Conservation (phyloP, 83 land plant species). For the Picea mariana region DNA sequence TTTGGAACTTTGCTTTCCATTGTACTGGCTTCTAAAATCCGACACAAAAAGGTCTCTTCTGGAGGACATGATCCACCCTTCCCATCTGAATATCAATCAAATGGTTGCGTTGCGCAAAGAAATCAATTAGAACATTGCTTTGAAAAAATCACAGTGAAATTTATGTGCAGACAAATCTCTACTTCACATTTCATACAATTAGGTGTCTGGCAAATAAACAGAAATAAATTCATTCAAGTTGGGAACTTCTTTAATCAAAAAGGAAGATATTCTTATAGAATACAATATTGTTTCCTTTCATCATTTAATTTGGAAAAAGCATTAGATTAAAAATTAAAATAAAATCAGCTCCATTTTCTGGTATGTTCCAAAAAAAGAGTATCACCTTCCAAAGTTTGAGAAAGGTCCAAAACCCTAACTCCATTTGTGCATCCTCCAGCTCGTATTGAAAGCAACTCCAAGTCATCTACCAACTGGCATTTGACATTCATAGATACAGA, state of each 20-base stretch:
- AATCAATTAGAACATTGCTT: not conserved
- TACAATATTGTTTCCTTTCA: not conserved
- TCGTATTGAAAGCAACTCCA: conserved; percentile 55
- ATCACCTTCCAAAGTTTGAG: conserved; percentile 45
- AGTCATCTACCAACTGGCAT: conserved; percentile 61
- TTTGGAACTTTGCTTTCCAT: conserved; percentile 52
- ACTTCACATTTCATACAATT: not conserved
- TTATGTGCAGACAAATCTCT: not conserved
- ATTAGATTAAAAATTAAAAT: not conserved
- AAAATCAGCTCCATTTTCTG: conserved; percentile 5
- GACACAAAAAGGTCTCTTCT: conserved; percentile 45
- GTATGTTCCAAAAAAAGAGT: conserved; percentile 3
- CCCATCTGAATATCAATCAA: conserved; percentile 27
- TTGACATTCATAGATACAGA: not conserved
- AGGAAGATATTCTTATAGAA: not conserved
- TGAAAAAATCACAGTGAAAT: not conserved
- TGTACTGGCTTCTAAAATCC: conserved; percentile 69
- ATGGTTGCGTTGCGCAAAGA: not conserved
- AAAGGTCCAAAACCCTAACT: conserved; percentile 36
- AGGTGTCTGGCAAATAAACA: too few relatives aligned
- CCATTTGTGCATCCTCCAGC: conserved; percentile 36
- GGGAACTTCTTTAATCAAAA: not conserved
- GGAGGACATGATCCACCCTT: conserved; percentile 31
- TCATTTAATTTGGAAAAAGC: not conserved
- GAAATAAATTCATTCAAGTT: not conserved